phyloP scores from a whole-genome alignment of 345 rosid genomes.

The Aquilaria yunnanensis region DNA sequence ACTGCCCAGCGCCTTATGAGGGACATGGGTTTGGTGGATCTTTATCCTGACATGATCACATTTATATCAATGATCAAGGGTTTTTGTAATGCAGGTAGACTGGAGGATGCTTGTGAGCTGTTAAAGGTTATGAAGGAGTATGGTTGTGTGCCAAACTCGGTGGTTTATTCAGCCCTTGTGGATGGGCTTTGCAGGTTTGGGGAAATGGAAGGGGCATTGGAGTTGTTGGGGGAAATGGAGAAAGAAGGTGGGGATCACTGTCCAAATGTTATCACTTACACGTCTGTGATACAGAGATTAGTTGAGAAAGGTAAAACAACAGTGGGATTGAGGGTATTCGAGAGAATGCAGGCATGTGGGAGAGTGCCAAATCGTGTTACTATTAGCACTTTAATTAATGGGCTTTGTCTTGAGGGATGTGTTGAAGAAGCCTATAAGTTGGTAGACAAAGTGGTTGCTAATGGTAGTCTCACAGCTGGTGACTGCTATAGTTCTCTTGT shows the following conservation, averaged over 20 bases:
- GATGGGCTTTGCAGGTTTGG: constrained; percentile 64
- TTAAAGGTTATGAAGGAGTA: constrained; percentile 41
- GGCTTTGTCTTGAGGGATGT: constrained; percentile 42
- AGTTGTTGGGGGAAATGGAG: constrained; percentile 67
- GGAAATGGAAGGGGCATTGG: constrained; percentile 44
- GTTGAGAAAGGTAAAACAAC: constrained; percentile 41
- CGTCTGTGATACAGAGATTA: constrained; percentile 53
- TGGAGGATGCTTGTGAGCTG: constrained; percentile 61
- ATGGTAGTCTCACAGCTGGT: constrained; percentile 47
- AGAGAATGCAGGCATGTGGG: constrained; percentile 61
- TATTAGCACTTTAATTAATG: constrained; percentile 50
- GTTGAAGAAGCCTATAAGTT: constrained; percentile 48
- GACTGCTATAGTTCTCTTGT: constrained; percentile 65
- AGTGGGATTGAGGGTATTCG: constrained; percentile 60
- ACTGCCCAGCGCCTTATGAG: constrained; percentile 51
- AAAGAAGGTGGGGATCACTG: constrained; percentile 43
- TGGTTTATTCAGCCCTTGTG: constrained; percentile 55
- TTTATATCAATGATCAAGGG: constrained; percentile 62
- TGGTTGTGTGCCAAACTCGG: constrained; percentile 56
- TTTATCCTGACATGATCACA: constrained; percentile 61
- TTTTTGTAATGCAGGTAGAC: constrained; percentile 45
- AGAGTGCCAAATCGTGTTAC: constrained; percentile 71
- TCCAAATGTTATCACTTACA: constrained; percentile 67
- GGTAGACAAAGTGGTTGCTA: constrained; percentile 44
- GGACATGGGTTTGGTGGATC: constrained; percentile 61